phyloP scores from a whole-genome alignment of 768 basidiomycete species.

The Tulasnella sp. region DNA sequence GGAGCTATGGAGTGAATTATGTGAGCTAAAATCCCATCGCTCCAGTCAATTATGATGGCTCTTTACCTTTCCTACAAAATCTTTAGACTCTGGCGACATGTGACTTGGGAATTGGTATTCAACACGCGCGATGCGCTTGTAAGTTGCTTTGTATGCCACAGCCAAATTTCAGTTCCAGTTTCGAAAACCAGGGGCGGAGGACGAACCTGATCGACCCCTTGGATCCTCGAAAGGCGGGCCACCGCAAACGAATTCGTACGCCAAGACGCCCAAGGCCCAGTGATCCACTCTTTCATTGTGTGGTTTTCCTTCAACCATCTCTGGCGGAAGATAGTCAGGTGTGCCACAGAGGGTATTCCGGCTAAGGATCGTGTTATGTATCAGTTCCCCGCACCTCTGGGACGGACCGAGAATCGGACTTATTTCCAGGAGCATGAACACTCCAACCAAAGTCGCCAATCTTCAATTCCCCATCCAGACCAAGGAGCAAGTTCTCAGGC shows the following conservation, averaged over 20 bases:
- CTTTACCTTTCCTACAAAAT: conserved; percentile 50
- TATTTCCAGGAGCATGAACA: conserved; percentile 49
- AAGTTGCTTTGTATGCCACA: conserved; percentile 51
- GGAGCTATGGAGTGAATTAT: conserved; percentile 40
- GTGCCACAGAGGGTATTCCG: conserved; percentile 35
- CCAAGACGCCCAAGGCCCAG: conserved; percentile 95
- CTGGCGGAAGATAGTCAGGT: conserved; percentile 47
- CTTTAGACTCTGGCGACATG: conserved; percentile 52
- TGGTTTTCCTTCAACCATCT: conserved; percentile 91
- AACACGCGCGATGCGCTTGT: conserved; percentile 79
- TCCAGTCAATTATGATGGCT: neutral
- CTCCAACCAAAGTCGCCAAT: conserved; percentile 83
- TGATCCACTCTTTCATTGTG: conserved; percentile 88
- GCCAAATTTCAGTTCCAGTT: neutral
- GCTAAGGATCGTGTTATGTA: conserved; percentile 20
- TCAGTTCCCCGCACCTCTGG: neutral
- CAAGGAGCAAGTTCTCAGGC: conserved; percentile 37
- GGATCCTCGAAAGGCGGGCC: conserved; percentile 80
- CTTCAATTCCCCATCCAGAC: conserved; percentile 36
- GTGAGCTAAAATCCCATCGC: neutral
- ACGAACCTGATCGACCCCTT: conserved; percentile 55
- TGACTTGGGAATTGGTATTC: conserved; percentile 55
- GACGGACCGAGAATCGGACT: conserved; percentile 3
- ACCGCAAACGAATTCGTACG: conserved; percentile 88
- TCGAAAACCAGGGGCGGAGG: neutral